Evolutionary conservation across 176 grass and related monocot genomes (phyloP).

Genomic region (Stipa capillata): DNA sequence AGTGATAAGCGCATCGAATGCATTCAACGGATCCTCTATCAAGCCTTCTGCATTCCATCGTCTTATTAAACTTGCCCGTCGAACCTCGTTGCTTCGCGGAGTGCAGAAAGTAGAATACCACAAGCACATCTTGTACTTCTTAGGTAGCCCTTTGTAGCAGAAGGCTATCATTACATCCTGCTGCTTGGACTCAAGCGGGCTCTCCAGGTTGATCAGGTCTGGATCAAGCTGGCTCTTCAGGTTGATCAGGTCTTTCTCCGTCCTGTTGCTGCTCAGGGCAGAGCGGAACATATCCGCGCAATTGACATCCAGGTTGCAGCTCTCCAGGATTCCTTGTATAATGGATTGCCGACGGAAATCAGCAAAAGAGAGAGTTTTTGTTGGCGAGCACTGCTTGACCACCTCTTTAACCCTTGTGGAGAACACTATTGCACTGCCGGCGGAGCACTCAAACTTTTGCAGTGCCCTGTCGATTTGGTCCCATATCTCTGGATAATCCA

Average conservation of each 20-base stretch:
- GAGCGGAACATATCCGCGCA: not conserved
- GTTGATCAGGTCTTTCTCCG: not conserved
- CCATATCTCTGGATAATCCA: not conserved
- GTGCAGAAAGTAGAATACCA: not conserved
- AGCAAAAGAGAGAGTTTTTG: too few relatives aligned
- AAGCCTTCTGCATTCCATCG: constrained; percentile 11
- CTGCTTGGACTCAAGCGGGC: too few relatives aligned
- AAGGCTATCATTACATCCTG: not conserved
- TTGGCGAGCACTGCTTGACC: not conserved
- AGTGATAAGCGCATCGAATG: not conserved
- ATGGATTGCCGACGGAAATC: not conserved
- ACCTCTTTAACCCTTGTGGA: not conserved
- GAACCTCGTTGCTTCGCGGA: not conserved
- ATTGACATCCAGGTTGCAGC: not conserved
- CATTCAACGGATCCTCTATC: not conserved
- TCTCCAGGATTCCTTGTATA: not conserved
- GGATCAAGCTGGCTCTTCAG: too few relatives aligned
- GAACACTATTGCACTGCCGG: not conserved
- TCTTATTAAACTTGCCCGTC: not conserved
- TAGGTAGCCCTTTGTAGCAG: not conserved
- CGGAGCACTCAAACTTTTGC: not conserved
- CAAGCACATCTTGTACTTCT: not conserved
- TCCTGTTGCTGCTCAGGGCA: not conserved
- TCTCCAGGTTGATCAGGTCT: too few relatives aligned
- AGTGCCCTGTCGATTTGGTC: not conserved